Percentiles rank a stretch among this genome's conserved stretches.
phyloP scores from a whole-genome alignment of 23 red algal species.

The Gracilaria gracilis region DNA sequence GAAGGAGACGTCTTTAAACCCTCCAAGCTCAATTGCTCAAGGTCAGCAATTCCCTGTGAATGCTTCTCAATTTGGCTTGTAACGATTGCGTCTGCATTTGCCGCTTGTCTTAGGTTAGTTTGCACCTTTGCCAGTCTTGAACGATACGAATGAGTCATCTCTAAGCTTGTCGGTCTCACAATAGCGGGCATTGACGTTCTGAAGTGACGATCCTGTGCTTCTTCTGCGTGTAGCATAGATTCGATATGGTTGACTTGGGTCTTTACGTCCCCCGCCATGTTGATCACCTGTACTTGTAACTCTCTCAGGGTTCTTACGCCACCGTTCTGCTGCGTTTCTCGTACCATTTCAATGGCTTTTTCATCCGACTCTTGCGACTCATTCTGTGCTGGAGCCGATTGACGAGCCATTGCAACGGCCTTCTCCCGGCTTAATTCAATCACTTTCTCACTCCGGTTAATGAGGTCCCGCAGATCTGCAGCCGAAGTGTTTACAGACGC shows the following conservation, averaged over 20 bases:
- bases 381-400: neutral
- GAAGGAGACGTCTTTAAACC: neutral
- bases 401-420: conserved; percentile 9
- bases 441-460: conserved; percentile 20
- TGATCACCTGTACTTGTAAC: conserved; percentile 55
- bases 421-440: conserved; percentile 5
- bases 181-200: neutral
- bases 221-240: conserved; percentile 30
- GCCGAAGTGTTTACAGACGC: conserved; percentile 39
- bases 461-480: conserved; percentile 40
- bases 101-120: conserved; percentile 52
- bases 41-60: conserved; percentile 19
- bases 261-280: conserved; percentile 29
- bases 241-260: conserved; percentile 45
- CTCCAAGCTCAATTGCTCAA: conserved; percentile 8
- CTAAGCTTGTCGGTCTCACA: conserved; percentile 27
- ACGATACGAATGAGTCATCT: conserved; percentile 33
- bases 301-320: conserved; percentile 40
- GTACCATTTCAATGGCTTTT: conserved; percentile 45
- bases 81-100: conserved; percentile 64
- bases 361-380: conserved; percentile 39
- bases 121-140: conserved; percentile 18
- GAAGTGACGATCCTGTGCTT: conserved; percentile 42
- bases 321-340: conserved; percentile 20
- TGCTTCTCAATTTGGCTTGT: conserved; percentile 36